phyloP scores from a whole-genome alignment of 2,329 filamentous ascomycete genomes.

The Exophiala sp. region DNA sequence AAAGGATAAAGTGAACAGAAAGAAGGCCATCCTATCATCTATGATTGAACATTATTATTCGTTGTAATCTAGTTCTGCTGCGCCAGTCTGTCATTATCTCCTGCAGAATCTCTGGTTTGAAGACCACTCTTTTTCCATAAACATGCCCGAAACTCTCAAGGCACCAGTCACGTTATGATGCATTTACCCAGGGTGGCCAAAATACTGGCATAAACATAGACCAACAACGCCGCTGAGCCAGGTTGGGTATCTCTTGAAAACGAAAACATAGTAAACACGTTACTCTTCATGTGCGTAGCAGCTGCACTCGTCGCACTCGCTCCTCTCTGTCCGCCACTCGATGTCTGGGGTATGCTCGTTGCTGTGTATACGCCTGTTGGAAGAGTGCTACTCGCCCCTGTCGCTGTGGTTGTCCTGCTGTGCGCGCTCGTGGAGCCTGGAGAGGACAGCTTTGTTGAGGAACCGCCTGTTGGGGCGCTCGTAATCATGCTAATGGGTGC shows the following conservation, averaged over 20 bases:
- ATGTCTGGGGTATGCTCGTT: conserved; percentile 26
- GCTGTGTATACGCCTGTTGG: conserved; percentile 34
- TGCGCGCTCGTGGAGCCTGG: not conserved
- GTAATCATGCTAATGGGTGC: conserved; percentile 27
- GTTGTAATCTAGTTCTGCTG: no score
- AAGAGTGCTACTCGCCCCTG: conserved; percentile 6
- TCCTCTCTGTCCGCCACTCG: conserved; percentile 2
- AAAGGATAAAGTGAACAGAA: no score
- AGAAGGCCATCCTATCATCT: no score
- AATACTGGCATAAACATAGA: conserved; percentile 4
- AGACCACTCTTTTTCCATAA: no score
- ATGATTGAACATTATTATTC: no score
- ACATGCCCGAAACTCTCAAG: no score
- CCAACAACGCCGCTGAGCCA: conserved; percentile 3
- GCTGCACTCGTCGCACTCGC: conserved; percentile 12
- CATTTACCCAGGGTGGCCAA: no score
- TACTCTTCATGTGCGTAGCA: conserved; percentile 6
- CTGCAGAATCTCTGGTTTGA: no score
- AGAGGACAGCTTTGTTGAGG: not conserved
- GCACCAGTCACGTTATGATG: no score
- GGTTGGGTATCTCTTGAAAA: conserved; percentile 11
- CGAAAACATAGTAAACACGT: conserved; percentile 4
- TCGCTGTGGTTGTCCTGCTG: not conserved
- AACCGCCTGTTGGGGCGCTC: conserved; percentile 8
- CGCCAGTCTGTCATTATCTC: no score